A percentile compares a stretch with the other conserved stretches of the same genome.
Evolutionary conservation across 176 grass and related monocot genomes (phyloP).

Genomic region (Triticum monococcum): DNA sequence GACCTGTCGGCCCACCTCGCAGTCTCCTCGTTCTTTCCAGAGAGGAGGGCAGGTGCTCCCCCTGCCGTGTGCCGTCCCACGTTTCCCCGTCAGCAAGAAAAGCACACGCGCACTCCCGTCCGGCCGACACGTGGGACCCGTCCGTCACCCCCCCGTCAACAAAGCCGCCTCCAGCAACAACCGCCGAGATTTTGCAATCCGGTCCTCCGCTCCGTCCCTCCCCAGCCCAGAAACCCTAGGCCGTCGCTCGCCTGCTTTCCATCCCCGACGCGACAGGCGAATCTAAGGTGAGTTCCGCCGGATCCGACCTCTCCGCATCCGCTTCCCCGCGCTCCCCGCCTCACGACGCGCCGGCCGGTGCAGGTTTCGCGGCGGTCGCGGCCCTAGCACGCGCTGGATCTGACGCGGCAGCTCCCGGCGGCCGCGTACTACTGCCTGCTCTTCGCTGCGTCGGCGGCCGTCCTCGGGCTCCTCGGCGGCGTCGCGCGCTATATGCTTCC

Average conservation of each 20-base stretch:
- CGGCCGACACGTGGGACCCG: not conserved
- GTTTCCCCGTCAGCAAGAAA: constrained; percentile 8
- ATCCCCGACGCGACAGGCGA: not conserved
- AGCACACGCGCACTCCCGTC: not conserved
- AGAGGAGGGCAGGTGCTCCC: not conserved
- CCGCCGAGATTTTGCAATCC: not conserved
- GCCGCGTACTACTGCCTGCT: constrained; percentile 19
- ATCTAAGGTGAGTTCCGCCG: constrained; percentile 27
- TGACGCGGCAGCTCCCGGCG: constrained; percentile 37
- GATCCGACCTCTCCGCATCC: not conserved
- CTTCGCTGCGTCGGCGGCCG: constrained; percentile 46
- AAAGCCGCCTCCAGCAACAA: not conserved
- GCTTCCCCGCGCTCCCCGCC: not conserved
- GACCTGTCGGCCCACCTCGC: not conserved
- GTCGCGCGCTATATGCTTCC: constrained; percentile 71
- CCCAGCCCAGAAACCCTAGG: constrained; percentile 3
- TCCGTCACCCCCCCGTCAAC: not conserved
- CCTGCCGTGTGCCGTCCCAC: not conserved
- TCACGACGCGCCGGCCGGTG: not conserved
- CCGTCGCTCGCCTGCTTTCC: not conserved
- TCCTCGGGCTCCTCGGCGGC: constrained; percentile 46
- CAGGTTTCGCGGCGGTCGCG: constrained; percentile 12
- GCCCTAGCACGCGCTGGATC: constrained; percentile 32
- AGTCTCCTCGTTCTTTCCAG: constrained; percentile 3
- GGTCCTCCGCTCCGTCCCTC: not conserved